These are phyloP conservation scores for Tuber calosporum DNA, from an alignment of 495 filamentous ascomycete species.

Conservation along the genomic window DNA sequence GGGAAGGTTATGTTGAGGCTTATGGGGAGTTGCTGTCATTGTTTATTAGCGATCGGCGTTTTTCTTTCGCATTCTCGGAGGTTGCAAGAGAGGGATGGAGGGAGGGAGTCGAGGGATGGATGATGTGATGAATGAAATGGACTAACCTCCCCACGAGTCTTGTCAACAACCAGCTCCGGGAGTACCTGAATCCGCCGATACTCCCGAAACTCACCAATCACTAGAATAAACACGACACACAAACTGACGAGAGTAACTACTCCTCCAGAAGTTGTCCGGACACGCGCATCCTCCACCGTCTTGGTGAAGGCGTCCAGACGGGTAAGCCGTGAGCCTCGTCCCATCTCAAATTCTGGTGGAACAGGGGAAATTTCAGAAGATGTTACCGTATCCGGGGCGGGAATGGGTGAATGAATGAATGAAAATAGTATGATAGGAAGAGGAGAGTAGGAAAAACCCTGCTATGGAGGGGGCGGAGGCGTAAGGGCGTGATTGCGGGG, in stretches of 20 bases:
- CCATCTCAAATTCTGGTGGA: slow-evolving; percentile 29
- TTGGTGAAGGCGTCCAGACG: slow-evolving; percentile 97
- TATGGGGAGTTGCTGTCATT: slow-evolving; percentile 81
- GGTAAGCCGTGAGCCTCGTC: slow-evolving; percentile 67
- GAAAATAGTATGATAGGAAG: slow-evolving; percentile 6
- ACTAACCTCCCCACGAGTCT: slow-evolving; percentile 69
- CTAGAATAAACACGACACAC: slow-evolving; percentile 75
- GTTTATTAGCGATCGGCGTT: neutral
- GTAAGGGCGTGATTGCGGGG: neutral
- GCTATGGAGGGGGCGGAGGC: neutral
- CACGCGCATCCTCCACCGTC: slow-evolving; percentile 93
- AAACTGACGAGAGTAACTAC: slow-evolving; percentile 87
- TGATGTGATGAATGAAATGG: slow-evolving; percentile 19
- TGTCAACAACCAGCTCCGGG: slow-evolving; percentile 92
- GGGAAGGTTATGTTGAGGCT: slow-evolving; percentile 97
- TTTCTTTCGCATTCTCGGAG: neutral
- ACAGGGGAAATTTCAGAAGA: neutral
- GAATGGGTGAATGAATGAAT: slow-evolving; percentile 8
- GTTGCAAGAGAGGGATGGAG: neutral
- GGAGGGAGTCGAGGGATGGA: slow-evolving; percentile 10
- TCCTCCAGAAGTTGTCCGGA: slow-evolving; percentile 94
- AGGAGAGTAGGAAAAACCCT: slow-evolving; percentile 10
- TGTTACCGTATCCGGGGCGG: slow-evolving; percentile 3
- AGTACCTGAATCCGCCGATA: slow-evolving; percentile 80
- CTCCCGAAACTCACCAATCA: slow-evolving; percentile 93